A percentile compares a stretch with the other conserved stretches of the same genome.
Evolutionary conservation across 495 filamentous ascomycete species (phyloP).

Genomic region (Penicillium samsonianum): DNA sequence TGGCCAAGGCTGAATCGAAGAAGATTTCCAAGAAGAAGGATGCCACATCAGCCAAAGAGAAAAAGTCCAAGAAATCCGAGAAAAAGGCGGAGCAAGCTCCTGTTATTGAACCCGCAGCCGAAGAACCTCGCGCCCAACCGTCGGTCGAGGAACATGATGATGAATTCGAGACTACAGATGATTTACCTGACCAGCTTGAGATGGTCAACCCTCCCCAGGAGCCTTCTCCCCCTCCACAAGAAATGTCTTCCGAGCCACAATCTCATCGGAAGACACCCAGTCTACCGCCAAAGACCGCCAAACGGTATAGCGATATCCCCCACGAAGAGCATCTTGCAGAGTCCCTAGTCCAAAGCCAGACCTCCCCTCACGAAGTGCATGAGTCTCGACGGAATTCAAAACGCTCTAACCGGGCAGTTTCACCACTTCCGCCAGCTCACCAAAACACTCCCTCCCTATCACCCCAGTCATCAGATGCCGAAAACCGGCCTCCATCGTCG

Average conservation of each 20-base stretch:
- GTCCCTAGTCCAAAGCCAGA: constrained; percentile 30
- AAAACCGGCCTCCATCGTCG: constrained; percentile 72
- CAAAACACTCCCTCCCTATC: constrained; percentile 58
- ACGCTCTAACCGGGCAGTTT: constrained; percentile 27
- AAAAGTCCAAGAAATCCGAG: constrained; percentile 53
- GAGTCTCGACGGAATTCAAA: constrained; percentile 13
- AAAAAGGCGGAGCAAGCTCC: constrained; percentile 26
- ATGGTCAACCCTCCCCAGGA: constrained; percentile 26
- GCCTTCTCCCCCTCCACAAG: constrained; percentile 19
- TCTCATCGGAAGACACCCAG: constrained; percentile 31
- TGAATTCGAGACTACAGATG: constrained; percentile 23
- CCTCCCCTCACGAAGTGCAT: constrained; percentile 15
- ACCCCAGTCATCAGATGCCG: constrained; percentile 76
- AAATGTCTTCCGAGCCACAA: constrained; percentile 7
- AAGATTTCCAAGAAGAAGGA: constrained; percentile 42
- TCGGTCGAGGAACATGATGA: constrained; percentile 21
- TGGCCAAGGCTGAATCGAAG: constrained; percentile 32
- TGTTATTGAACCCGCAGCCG: constrained; percentile 13
- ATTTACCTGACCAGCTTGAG: constrained; percentile 30
- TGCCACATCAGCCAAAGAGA: constrained; percentile 36
- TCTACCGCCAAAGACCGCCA: constrained; percentile 45
- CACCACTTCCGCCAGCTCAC: constrained; percentile 34
- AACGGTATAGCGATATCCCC: constrained; percentile 49
- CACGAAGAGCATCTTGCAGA: constrained; percentile 43
- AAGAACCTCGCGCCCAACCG: constrained; percentile 8